Percentiles rank a stretch among this genome's conserved stretches.
phyloP scores from a whole-genome alignment of 306 rosid species.

The cucumber (Cucumis sativus) region Cucumber_9930_V3 NC_026660.2:3604501-3605000 shows the following conservation, averaged over 20 bases:
- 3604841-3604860: constrained; percentile 52
- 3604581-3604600: constrained; percentile 66
- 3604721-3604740: constrained; percentile 16
- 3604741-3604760: background rate
- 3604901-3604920: constrained; percentile 18
- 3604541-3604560: background rate
- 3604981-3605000: too few relatives aligned
- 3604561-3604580: constrained; percentile 68
- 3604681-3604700: constrained; percentile 22
- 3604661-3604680: constrained; percentile 38
- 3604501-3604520: too few relatives aligned
- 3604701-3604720: constrained; percentile 26
- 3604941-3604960: background rate
- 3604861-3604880: constrained; percentile 76
- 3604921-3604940: background rate
- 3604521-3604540: too few relatives aligned
- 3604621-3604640: constrained; percentile 37
- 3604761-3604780: constrained; percentile 30
- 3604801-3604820: constrained; percentile 75
- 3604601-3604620: constrained; percentile 36
- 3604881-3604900: constrained; percentile 32
- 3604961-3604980: too few relatives aligned
- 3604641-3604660: constrained; percentile 45
- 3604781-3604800: constrained; percentile 52
- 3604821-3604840: constrained; percentile 56